These are phyloP conservation scores for Ulota crispa DNA, from an alignment of 225 moss, liverwort and hornwort genomes.

Conservation along the genomic window DNA sequence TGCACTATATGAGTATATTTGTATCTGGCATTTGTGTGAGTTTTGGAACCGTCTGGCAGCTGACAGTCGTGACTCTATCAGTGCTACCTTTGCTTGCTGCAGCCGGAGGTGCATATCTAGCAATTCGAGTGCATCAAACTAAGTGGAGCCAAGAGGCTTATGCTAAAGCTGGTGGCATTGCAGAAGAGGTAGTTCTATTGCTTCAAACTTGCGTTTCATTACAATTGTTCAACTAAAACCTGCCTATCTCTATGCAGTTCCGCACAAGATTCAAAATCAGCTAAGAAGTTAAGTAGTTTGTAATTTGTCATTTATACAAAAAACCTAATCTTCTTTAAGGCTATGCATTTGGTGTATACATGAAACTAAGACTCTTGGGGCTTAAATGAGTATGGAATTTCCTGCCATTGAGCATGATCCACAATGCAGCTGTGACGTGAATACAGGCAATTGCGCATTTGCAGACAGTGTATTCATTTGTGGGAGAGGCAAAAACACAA, in stretches of 20 bases:
- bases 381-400: not conserved
- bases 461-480: slow-evolving; percentile 89
- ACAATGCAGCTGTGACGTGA: slow-evolving; percentile 17
- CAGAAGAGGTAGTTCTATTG: slow-evolving; percentile 77
- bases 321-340: not conserved
- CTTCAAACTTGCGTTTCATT: not conserved
- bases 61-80: slow-evolving; percentile 81
- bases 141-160: slow-evolving; percentile 92
- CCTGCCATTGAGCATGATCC: not conserved
- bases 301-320: not conserved
- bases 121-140: slow-evolving; percentile 72
- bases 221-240: not conserved
- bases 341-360: not conserved
- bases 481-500: slow-evolving; percentile 71
- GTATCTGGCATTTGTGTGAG: slow-evolving; percentile 83
- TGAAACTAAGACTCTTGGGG: not conserved
- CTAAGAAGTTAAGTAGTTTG: not conserved
- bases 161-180: slow-evolving; percentile 75
- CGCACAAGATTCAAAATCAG: not conserved
- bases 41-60: slow-evolving; percentile 87
- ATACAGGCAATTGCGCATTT: slow-evolving; percentile 80
- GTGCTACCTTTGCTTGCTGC: slow-evolving; percentile 89
- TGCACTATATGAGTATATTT: slow-evolving; percentile 85
- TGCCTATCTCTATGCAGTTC: not conserved
- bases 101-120: slow-evolving; percentile 81